Evolutionary conservation across 2,329 filamentous ascomycete genomes (phyloP), one percentile per base, ranked within the genome.

Genomic region (Epicoccum sorghinum): DNA sequence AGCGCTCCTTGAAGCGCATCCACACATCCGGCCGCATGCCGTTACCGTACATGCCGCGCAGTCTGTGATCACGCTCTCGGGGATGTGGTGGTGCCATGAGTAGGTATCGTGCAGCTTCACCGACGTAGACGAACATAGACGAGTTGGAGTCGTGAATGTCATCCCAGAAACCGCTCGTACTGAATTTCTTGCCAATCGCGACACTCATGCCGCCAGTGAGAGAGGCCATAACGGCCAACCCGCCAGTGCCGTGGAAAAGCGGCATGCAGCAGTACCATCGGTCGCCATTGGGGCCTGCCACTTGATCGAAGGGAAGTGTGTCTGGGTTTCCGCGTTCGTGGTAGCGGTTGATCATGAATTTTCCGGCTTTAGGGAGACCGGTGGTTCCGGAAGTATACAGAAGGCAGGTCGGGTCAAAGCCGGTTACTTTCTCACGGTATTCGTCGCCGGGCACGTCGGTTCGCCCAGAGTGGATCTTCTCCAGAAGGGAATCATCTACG

Each of bases 351-450:
- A 69, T 57, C 42, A 61, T 66, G 47, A 67, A 72, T 33, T 67
- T 68, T 7, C 64, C 64, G 7, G 62, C 69, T 69, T 92, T 92
- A 2, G 89, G 88, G 52, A 90, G 69, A 0, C 89, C 89, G 0
- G 89, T 92, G 0, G 89, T 91, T 22, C 89, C 89, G 47, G 84
- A 86, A 0, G 89, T 92, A 69, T 90, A 92, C 52, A 91, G 83
- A 18, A 92, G 72, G 29, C 82, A 84, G 51, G 82, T 79, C 0
- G 88, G 84, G 60, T 79, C 84, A 8, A 76, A 67, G 0, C 77
- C 78, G 14, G 75, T 72, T 0, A 89, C 78, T 2, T 73, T 73
- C 4, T 78, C 76, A 36, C 87, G 80, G 53, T 85, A 80, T 9
- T 79, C 74, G 53, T 88, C 81, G 1, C 78, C 78, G 0, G 84